Base-by-base conservation (phyloP, 2,329 filamentous ascomycete species). In the Curvularia hawaiiensis region DNA sequence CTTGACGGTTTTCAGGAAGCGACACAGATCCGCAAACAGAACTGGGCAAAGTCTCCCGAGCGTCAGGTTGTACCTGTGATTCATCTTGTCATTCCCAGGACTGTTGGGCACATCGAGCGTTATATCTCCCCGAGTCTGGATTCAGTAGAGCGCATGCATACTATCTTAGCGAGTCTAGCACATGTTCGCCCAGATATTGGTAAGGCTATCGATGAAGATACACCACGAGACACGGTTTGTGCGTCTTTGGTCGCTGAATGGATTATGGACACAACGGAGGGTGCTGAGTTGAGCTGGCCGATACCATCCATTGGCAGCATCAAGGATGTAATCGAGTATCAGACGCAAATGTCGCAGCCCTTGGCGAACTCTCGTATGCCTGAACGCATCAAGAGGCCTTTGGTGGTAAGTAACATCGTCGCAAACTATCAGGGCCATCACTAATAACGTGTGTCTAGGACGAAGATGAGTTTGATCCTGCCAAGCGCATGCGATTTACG, bases 81-180 rank as follows among this genome's bases (percentile, higher is more conserved):
- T 10, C 73, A 76, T 24, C 63, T 80, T 1, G 75, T 80, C 1
- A 74, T 80, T 31, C 77, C 78, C 1, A 66, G 71, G 38, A 73
- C 78, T 0, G 64, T 80, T 4, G 77, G 80, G 53, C 80, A 82
- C 60, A 75, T 81, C 48, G 75, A 80, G 52, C 71, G 71, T 10
- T 79, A 76, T 49, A 55, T 81, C 5, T 60, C 64, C 3, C 24
- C 61, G 11, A 59, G 57, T 1, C 30, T 69, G 8, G 56, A 65
- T 14, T 50, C 57, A 8, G 56, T 56, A 9, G 62, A 70, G 7
- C 70, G 70, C 6, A 58, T 78, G 18, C 72, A 75, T 33, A 72
- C 77, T 3, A 69, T 79, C 3, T 49, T 80, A 2, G 73, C 71
- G 18, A 74, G 72, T n/a, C 62, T 77, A 12, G 64, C 69, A 3